These are phyloP conservation scores for Macrophomina phaseolina DNA, from an alignment of 2,329 filamentous ascomycete species.

Conservation along the genomic window DNA sequence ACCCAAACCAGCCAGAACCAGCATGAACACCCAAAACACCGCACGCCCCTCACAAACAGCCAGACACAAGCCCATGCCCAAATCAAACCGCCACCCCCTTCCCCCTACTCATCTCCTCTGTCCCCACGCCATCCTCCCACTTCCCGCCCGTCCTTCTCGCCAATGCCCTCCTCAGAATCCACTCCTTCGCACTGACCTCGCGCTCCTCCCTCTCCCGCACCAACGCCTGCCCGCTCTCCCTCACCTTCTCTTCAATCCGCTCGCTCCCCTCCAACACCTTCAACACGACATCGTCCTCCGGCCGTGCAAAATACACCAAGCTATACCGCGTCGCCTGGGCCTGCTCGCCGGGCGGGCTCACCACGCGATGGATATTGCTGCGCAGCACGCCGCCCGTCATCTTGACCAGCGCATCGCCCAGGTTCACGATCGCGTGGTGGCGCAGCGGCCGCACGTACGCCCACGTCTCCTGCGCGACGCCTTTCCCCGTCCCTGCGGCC, in stretches of 20 bases:
- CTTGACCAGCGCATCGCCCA: conserved; percentile 56
- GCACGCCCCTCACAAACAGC: too few species aligned
- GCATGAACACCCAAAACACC: too few species aligned
- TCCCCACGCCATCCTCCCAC: conserved; percentile 40
- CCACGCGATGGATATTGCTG: conserved; percentile 56
- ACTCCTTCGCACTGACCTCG: conserved; percentile 50
- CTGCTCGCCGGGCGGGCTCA: conserved; percentile 56
- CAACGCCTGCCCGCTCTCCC: conserved; percentile 31
- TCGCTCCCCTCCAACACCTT: conserved; percentile 27
- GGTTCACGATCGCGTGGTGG: conserved; percentile 55
- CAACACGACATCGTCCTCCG: conserved; percentile 44
- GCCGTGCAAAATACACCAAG: conserved; percentile 61
- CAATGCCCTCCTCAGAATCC: conserved; percentile 49
- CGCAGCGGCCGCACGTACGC: conserved; percentile 59
- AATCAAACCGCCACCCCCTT: neutral
- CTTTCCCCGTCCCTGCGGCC: neutral
- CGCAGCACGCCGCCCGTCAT: conserved; percentile 50
- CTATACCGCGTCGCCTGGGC: conserved; percentile 53
- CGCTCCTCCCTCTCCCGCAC: conserved; percentile 31
- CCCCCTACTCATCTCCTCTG: conserved; percentile 35
- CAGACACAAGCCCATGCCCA: neutral
- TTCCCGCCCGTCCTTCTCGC: conserved; percentile 39
- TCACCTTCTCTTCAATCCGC: conserved; percentile 35
- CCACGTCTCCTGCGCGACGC: conserved; percentile 48
- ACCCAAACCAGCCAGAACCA: too few species aligned